Evolutionary conservation across 768 basidiomycete genomes (phyloP).

Genomic region (Russula earlei): DNA sequence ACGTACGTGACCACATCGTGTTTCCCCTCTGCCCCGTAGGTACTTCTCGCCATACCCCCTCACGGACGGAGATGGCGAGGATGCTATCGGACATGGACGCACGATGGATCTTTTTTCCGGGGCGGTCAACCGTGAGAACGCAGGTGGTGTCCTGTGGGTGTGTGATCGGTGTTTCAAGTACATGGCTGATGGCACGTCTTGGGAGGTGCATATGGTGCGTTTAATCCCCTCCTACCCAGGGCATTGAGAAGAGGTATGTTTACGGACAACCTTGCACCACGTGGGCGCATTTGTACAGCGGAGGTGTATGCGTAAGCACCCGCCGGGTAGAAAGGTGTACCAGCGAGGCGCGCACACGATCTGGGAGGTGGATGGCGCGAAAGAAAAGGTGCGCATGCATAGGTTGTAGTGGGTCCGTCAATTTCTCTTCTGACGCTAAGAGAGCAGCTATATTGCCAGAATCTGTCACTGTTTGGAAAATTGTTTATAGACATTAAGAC

Average conservation of each 20-base stretch:
- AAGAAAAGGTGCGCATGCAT: constrained; percentile 54
- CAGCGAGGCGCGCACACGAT: constrained; percentile 82
- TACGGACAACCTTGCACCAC: background rate
- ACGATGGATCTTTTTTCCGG: constrained; percentile 67
- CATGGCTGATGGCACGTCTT: constrained; percentile 63
- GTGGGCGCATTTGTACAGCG: constrained; percentile 34
- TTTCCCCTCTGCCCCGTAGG: constrained; percentile 35
- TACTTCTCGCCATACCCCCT: constrained; percentile 92
- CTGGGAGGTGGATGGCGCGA: constrained; percentile 91
- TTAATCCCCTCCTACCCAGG: background rate
- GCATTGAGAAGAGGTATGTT: background rate
- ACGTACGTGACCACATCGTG: background rate
- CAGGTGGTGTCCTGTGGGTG: constrained; percentile 57
- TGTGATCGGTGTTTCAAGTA: constrained; percentile 98
- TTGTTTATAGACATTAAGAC: constrained; percentile 99
- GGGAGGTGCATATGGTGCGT: constrained; percentile 62
- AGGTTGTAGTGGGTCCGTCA: background rate
- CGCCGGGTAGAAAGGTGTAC: constrained; percentile 87
- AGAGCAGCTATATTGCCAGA: constrained; percentile 87
- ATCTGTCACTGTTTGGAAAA: constrained; percentile 91
- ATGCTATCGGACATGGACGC: constrained; percentile 43
- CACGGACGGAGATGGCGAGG: constrained; percentile 55
- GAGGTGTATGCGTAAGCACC: constrained; percentile 55
- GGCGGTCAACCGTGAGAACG: constrained; percentile 41
- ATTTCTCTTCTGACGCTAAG: background rate